Base-by-base conservation (phyloP, 345 rosid species). In the Eucalyptus cloeziana region DNA sequence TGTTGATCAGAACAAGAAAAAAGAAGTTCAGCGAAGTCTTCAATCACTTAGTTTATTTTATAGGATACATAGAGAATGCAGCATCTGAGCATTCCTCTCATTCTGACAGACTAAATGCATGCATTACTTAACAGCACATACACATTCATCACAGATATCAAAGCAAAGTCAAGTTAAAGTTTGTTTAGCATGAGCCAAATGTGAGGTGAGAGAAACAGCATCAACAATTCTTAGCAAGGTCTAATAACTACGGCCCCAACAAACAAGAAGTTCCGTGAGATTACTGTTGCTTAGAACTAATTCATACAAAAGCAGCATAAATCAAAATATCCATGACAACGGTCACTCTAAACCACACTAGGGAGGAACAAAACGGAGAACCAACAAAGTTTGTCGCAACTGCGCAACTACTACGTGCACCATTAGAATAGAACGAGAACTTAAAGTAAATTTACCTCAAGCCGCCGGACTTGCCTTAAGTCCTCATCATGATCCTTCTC, bases 391-490 rank as follows among this genome's bases (percentile, higher is more conserved):
- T 86, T 86, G 87, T 51, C 21, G 24, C 44, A n/a, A 51, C 64
- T 31, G 64, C 47, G 7, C 85, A 64, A 30, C 76, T 30, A 15
- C 40, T n/a, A 71, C 5, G 19, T 62, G 56, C 25, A 49, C 62
- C 76, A 87, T 51, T 52, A 33, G 21, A 86, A 60, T 40, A 76
- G 85, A 76, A 10, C 15, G 2, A 40, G 85, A 76, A 76, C 71
- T 86, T 22, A 62, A 43, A 71, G 56, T 80, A 85, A 89, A 91
- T 88, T 88, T 89, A 98, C 99, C 99, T 98, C 98, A 89, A 98
- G 99, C 89, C 90, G 96, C 88, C 95, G 94, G 87, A 88, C 94
- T 90, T 93, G 96, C 88, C 92, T 87, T 56, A 76, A 89, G 88
- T 90, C 92, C 90, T 45, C 86, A 90, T 79, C 92, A 54, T 86